These are phyloP conservation scores for Dictyostelium brefeldianum DNA, from an alignment of 78 protist genomes.

Conservation along the genomic window DNA sequence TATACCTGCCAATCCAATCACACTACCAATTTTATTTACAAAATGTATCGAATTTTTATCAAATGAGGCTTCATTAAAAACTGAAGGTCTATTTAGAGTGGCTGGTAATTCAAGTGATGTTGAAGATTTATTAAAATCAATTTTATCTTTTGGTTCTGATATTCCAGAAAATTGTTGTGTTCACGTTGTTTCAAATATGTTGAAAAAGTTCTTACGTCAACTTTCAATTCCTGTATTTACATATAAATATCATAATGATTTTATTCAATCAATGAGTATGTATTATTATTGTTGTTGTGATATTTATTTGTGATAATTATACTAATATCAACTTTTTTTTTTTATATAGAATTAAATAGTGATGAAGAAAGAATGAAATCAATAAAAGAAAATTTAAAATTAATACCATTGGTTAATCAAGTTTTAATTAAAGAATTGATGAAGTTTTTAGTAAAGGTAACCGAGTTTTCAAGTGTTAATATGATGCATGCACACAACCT, in stretches of 20 bases:
- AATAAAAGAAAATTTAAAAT: constrained; percentile 14
- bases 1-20: neutral
- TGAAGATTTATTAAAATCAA: constrained; percentile 57
- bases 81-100: constrained; percentile 79
- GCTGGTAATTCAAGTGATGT: constrained; percentile 72
- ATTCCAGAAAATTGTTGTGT: constrained; percentile 63
- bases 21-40: constrained; percentile 40
- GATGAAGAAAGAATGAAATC: constrained; percentile 49
- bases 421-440: constrained; percentile 29
- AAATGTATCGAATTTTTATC: constrained; percentile 55
- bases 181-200: constrained; percentile 65
- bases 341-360: constrained; percentile 29
- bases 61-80: constrained; percentile 30
- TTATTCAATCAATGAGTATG: constrained; percentile 54
- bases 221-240: constrained; percentile 62
- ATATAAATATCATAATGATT: constrained; percentile 56
- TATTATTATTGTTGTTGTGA: neutral
- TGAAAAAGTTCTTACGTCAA: constrained; percentile 70
- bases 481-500: constrained; percentile 78
- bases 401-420: constrained; percentile 54
- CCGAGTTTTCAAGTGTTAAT: constrained; percentile 28
- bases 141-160: constrained; percentile 45
- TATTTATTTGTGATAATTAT: neutral
- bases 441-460: constrained; percentile 40
- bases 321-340: neutral